A percentile compares a stretch with the other conserved stretches of the same genome.
phyloP scores from a whole-genome alignment of 2,329 filamentous ascomycete genomes.

The Ascocoryne sarcoides region DNA sequence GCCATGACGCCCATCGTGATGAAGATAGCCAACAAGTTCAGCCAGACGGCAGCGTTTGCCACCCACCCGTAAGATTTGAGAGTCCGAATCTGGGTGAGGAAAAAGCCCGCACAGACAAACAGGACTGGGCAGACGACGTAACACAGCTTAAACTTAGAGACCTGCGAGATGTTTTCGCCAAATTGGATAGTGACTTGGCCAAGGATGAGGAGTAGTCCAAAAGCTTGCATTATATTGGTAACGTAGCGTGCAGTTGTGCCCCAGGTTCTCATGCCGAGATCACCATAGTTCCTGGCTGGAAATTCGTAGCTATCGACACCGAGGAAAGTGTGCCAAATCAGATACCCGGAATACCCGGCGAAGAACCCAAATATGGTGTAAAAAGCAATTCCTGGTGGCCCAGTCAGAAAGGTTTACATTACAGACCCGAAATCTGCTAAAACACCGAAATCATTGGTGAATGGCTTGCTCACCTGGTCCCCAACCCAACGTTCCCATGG shows the following conservation, averaged over 20 bases:
- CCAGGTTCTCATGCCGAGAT: conserved; percentile 18
- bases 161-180: conserved; percentile 15
- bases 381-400: conserved; percentile 12
- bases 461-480: too few species aligned
- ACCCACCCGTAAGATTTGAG: conserved; percentile 24
- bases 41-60: conserved; percentile 23
- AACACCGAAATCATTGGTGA: too few species aligned
- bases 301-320: conserved; percentile 17
- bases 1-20: conserved; percentile 28
- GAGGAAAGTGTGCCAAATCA: conserved; percentile 16
- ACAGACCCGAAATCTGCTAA: too few species aligned
- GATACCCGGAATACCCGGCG: conserved; percentile 18
- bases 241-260: conserved; percentile 14
- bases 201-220: conserved; percentile 13
- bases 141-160: conserved; percentile 15
- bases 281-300: conserved; percentile 17
- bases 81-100: conserved; percentile 25
- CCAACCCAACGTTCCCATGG: conserved; percentile 16
- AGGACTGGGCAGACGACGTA: conserved; percentile 23
- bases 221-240: conserved; percentile 14
- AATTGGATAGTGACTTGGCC: conserved; percentile 17
- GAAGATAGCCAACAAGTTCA: conserved; percentile 27
- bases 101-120: conserved; percentile 22
- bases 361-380: conserved; percentile 18
- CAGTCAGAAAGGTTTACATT: not conserved